These are phyloP conservation scores for Akanthomyces lecanii DNA, from an alignment of 2,329 filamentous ascomycete species.

Conservation along the genomic window DNA sequence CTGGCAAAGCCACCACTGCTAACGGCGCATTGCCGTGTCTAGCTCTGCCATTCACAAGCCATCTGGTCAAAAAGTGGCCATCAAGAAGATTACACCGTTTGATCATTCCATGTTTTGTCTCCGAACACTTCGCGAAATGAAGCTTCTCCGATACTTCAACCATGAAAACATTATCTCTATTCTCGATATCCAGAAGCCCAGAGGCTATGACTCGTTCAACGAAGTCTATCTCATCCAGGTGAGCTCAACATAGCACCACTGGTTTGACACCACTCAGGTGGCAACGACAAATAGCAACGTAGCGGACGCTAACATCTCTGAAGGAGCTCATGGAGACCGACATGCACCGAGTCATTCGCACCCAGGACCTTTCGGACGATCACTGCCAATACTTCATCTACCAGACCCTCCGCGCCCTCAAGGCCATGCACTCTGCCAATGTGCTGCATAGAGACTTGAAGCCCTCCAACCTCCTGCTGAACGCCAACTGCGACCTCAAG, in stretches of 20 bases:
- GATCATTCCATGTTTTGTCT: constrained; percentile 99
- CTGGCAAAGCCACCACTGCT: constrained; percentile 10
- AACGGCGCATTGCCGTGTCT: constrained; percentile 14
- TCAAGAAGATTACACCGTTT: constrained; percentile 99
- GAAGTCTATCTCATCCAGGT: constrained; percentile 99
- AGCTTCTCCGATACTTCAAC: constrained; percentile 97
- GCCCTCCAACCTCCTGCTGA: constrained; percentile 92
- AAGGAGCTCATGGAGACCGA: constrained; percentile 99
- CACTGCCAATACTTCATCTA: constrained; percentile 99
- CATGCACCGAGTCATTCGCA: constrained; percentile 98
- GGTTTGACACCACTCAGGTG: neutral
- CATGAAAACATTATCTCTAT: constrained; percentile 99
- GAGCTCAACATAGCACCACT: constrained; percentile 25
- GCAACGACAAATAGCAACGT: neutral
- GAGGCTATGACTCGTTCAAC: constrained; percentile 92
- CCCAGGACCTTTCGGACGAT: constrained; percentile 96
- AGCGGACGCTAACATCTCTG: neutral
- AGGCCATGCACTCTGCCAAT: constrained; percentile 99
- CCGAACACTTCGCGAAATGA: constrained; percentile 96
- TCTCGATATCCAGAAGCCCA: constrained; percentile 95
- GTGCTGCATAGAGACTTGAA: constrained; percentile 96
- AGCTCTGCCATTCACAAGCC: constrained; percentile 98
- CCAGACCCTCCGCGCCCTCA: constrained; percentile 93
- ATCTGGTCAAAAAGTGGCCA: constrained; percentile 95
- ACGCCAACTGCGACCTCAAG: constrained; percentile 98